Evolutionary conservation across 352 stramenopile species (phyloP).

Genomic region (Aphanomyces invadans): DNA sequence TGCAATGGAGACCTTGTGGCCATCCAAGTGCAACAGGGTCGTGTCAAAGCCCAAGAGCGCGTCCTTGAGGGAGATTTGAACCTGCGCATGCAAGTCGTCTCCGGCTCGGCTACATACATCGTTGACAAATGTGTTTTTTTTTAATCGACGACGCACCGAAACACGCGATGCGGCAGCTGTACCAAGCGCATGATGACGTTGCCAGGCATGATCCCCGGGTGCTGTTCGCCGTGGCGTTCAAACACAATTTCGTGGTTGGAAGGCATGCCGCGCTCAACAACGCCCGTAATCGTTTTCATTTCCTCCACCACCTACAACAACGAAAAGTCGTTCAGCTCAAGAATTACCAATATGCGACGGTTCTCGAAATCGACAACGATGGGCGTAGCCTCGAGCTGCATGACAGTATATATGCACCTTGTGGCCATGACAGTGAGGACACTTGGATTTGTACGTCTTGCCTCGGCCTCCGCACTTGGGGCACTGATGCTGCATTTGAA

Average conservation of each 20-base stretch:
- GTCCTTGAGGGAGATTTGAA: slow-evolving; percentile 94
- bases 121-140: background rate
- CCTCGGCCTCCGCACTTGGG: slow-evolving; percentile 82
- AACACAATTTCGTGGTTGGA: slow-evolving; percentile 82
- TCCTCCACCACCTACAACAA: slow-evolving; percentile 49
- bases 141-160: slow-evolving; percentile 41
- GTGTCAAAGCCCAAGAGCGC: slow-evolving; percentile 93
- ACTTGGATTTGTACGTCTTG: slow-evolving; percentile 92
- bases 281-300: slow-evolving; percentile 67
- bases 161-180: slow-evolving; percentile 82
- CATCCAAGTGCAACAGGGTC: slow-evolving; percentile 90
- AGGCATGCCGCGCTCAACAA: slow-evolving; percentile 76
- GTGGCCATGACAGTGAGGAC: slow-evolving; percentile 80
- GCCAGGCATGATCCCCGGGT: slow-evolving; percentile 80
- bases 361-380: no score
- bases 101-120: slow-evolving; percentile 67
- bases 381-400: no score
- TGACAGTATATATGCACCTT: slow-evolving; percentile 35
- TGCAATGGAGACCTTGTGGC: slow-evolving; percentile 83
- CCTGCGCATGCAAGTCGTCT: slow-evolving; percentile 92
- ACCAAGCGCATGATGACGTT: slow-evolving; percentile 94
- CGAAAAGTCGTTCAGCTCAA: no score
- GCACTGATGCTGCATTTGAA: slow-evolving; percentile 85
- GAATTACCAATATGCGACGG: no score
- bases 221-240: slow-evolving; percentile 77